Percentiles rank a stretch among this genome's conserved stretches.
phyloP scores from a whole-genome alignment of 192 early-diverging fungal species.

The Mortierella hygrophila region DNA sequence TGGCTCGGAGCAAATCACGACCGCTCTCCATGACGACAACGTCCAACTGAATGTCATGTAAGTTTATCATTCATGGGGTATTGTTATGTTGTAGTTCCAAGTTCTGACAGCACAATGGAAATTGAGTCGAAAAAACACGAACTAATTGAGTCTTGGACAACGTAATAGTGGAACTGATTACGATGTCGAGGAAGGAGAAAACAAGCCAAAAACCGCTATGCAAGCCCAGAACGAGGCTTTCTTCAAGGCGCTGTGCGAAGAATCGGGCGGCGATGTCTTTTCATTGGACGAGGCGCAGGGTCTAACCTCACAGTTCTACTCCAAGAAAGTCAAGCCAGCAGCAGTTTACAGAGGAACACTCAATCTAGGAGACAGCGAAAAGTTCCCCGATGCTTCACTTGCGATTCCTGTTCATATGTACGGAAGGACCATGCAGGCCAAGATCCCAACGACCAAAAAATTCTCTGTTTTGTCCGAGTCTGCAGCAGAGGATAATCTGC shows the following conservation, averaged over 20 bases:
- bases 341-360: constrained; percentile 67
- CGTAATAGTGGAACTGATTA: constrained; percentile 59
- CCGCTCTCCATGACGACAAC: constrained; percentile 33
- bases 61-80: constrained; percentile 23
- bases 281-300: constrained; percentile 66
- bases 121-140: too few species aligned
- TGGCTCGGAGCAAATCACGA: constrained; percentile 52
- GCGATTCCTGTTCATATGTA: constrained; percentile 70
- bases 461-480: constrained; percentile 68
- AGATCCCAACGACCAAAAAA: constrained; percentile 73
- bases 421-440: constrained; percentile 66
- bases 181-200: constrained; percentile 35
- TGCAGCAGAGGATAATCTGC: constrained; percentile 33
- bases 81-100: too few species aligned
- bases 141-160: not conserved
- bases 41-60: constrained; percentile 68
- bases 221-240: constrained; percentile 67
- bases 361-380: constrained; percentile 64
- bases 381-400: constrained; percentile 56
- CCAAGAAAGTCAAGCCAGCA: constrained; percentile 68
- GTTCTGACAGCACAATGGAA: too few species aligned
- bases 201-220: constrained; percentile 7
- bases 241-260: constrained; percentile 57
- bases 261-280: constrained; percentile 45
- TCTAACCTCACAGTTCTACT: constrained; percentile 57